Percentiles rank a stretch among this genome's conserved stretches.
Evolutionary conservation across 495 filamentous ascomycete species (phyloP).

Genomic region (Aspergillus ellipticus): DNA sequence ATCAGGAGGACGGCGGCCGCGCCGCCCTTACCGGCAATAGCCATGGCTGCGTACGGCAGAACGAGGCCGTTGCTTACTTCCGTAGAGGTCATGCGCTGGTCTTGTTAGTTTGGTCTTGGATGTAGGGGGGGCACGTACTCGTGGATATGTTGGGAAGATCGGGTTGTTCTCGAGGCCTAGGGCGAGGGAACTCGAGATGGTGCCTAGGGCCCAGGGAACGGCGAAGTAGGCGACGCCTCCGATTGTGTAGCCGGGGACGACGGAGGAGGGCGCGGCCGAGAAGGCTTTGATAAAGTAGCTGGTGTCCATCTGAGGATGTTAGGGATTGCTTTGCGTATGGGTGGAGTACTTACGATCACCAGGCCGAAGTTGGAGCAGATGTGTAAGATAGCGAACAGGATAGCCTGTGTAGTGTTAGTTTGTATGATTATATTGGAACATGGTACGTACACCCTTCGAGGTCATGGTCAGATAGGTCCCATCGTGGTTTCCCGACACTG

Average conservation of each 20-base stretch:
- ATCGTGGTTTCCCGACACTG: conserved; percentile 42
- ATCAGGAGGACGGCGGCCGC: conserved; percentile 26
- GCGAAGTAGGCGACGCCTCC: conserved; percentile 44
- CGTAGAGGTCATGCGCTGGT: conserved; percentile 10
- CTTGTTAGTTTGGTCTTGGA: background rate
- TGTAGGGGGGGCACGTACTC: conserved; percentile 19
- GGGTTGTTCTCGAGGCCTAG: conserved; percentile 38
- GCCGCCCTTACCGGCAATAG: conserved; percentile 28
- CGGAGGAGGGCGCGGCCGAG: conserved; percentile 32
- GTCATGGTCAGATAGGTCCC: conserved; percentile 51
- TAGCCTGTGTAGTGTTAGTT: conserved; percentile 22
- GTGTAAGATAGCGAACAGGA: conserved; percentile 44
- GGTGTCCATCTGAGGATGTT: conserved; percentile 35
- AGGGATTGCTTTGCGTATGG: conserved; percentile 2
- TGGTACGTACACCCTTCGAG: conserved; percentile 34
- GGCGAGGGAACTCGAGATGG: conserved; percentile 38
- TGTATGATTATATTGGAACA: background rate
- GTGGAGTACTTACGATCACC: conserved; percentile 29
- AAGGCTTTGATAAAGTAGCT: conserved; percentile 48
- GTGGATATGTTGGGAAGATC: conserved; percentile 41
- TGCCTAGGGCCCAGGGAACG: conserved; percentile 43
- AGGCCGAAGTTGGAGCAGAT: conserved; percentile 39
- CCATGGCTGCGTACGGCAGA: conserved; percentile 24
- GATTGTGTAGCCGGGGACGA: conserved; percentile 43
- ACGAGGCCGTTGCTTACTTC: conserved; percentile 25